Percentiles rank a stretch among this genome's conserved stretches.
Conservation (phyloP, 805 yeast genomes). For the Yamadazyma scolyti region DNA sequence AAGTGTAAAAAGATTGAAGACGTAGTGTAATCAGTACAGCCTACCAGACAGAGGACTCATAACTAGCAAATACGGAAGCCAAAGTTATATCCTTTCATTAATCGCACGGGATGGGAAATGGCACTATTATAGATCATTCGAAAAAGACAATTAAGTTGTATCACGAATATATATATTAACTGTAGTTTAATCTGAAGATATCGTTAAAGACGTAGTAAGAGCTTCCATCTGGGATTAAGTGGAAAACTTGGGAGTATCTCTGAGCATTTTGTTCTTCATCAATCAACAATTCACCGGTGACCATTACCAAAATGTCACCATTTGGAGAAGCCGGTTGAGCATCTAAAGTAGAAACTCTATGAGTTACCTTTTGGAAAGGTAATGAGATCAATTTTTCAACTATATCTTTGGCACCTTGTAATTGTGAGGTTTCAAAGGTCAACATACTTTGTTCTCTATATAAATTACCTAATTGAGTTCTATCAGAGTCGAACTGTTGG, state of each 20-base stretch:
- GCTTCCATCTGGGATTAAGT: slow-evolving; percentile 86
- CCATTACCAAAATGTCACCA: slow-evolving; percentile 94
- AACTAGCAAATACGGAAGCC: too few relatives aligned
- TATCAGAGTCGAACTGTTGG: slow-evolving; percentile 90
- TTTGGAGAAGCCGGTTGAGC: slow-evolving; percentile 95
- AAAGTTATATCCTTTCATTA: too few relatives aligned
- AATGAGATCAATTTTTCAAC: slow-evolving; percentile 87
- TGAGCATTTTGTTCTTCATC: slow-evolving; percentile 96
- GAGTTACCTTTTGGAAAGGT: slow-evolving; percentile 91
- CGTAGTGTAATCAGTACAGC: too few relatives aligned
- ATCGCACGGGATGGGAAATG: too few relatives aligned
- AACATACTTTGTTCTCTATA: slow-evolving; percentile 97
- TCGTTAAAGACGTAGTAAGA: slow-evolving; percentile 95
- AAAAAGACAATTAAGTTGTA: too few relatives aligned
- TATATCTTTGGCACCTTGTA: slow-evolving; percentile 90
- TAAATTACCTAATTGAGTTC: slow-evolving; percentile 86
- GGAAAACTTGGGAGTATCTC: slow-evolving; percentile 97
- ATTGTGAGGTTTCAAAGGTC: slow-evolving; percentile 91
- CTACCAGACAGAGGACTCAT: too few relatives aligned
- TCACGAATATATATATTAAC: too few relatives aligned
- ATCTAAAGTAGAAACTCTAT: slow-evolving; percentile 90
- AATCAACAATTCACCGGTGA: slow-evolving; percentile 88
- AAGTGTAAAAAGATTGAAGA: too few relatives aligned
- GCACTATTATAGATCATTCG: too few relatives aligned
- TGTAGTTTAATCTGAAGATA: slow-evolving; percentile 91